Evolutionary conservation across 169 alveolate genomes (phyloP), one percentile per base, ranked within the genome.

Genomic region (Babesia sp.): DNA sequence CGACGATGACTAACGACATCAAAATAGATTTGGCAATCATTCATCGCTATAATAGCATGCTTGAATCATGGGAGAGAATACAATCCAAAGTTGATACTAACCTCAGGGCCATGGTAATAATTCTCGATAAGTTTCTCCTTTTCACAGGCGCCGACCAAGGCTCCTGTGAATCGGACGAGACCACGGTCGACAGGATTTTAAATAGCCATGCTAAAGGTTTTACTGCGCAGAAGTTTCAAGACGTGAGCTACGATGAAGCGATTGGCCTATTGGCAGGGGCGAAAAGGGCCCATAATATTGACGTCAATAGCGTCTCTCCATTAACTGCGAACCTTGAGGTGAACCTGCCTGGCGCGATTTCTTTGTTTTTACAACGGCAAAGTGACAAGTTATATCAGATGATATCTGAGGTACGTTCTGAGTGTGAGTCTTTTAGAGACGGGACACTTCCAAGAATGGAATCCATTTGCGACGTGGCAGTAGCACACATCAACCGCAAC

Each of bases 51-150:
- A 41, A 36, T 14, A 16, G 41, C 16, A 14, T 36, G 59, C 16
- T 79, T 39, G 71, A 79, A 33, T 42, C 37, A 22, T 79, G 83
- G 82, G 29, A 46, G 20, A n/a, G 12, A 36, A 45, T 56, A 6
- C 61, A 55, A 50, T 2, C 11, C 11, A 18, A 22, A n/a, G 70
- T 79, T 14, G 57, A 70, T 20, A 70, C 31, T 26, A 64, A 67
- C 36, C 56, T 79, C 58, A 70, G 34, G 46, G 87, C 83, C 2
- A 34, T 79, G 33, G 71, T 26, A 22, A 79, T 56, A 22, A 16
- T 79, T 3, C 60, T 79, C n/a, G 75, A 79, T 51, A 79, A 66
- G 54, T 71, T 64, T 44, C 60, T 61, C 36, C 83, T 79, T n/a
- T 79, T 70, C 77, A 31, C 48, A 14, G 74, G 74, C 9, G n/a